Conservation (phyloP, 1,284 basidiomycete genomes). For the Tilletiaria anomala region DNA sequence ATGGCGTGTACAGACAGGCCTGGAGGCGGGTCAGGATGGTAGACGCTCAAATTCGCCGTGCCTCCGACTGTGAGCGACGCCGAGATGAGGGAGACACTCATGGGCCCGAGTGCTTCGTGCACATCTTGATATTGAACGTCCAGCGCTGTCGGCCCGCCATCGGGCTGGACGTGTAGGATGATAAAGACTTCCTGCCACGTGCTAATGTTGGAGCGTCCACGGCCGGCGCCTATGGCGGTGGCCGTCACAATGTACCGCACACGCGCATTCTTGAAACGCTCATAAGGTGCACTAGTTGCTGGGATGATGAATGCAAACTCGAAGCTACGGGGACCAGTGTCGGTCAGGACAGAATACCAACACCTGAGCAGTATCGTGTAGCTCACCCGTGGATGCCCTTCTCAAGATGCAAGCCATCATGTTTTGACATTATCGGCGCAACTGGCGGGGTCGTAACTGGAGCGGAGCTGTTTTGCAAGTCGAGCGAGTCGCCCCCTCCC, state of each 20-base stretch:
- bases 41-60: constrained; percentile 19
- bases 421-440: no score
- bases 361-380: no score
- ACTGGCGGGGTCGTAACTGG: no score
- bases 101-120: constrained; percentile 31
- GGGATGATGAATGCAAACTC: constrained; percentile 37
- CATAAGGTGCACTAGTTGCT: constrained; percentile 28
- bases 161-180: constrained; percentile 27
- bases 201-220: constrained; percentile 19
- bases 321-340: no score
- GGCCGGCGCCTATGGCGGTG: constrained; percentile 29
- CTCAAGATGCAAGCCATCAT: constrained; percentile 17
- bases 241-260: constrained; percentile 33
- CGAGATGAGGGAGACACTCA: constrained; percentile 26
- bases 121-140: constrained; percentile 35
- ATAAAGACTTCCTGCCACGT: constrained; percentile 32
- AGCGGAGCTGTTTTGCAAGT: no score
- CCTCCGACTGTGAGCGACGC: constrained; percentile 36
- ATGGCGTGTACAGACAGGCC: constrained; percentile 30
- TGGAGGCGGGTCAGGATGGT: constrained; percentile 31
- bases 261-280: constrained; percentile 31
- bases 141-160: constrained; percentile 29
- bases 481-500: no score
- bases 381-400: constrained; percentile 29
- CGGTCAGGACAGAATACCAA: no score